Conservation (phyloP, 257 asterid genomes). For the Striga asiatica region DNA sequence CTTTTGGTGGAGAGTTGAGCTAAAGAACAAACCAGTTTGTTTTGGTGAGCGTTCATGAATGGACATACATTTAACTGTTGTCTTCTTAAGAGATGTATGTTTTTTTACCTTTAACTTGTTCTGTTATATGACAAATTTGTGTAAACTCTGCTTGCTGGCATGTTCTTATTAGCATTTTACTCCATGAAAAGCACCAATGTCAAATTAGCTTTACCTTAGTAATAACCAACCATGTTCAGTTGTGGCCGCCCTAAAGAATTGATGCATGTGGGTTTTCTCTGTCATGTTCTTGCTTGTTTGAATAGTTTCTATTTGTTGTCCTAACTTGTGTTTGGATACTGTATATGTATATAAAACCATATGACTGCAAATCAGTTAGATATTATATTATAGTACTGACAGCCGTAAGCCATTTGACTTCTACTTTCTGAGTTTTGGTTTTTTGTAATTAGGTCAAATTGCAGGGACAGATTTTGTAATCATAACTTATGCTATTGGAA, state of each 20-base stretch:
- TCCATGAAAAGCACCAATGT: not conserved
- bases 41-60: constrained; percentile 9
- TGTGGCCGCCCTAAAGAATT: constrained; percentile 4
- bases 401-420: too few species aligned
- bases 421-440: too few species aligned
- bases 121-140: constrained; percentile 11
- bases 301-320: too few species aligned
- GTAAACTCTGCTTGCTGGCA: constrained; percentile 10
- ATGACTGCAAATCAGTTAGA: too few species aligned
- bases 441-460: too few species aligned
- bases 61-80: not conserved
- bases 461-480: too few species aligned
- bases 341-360: too few species aligned
- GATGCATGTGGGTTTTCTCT: not conserved
- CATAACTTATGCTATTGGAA: not conserved
- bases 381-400: too few species aligned
- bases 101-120: not conserved
- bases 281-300: not conserved
- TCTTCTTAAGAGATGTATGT: not conserved
- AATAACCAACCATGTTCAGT: constrained; percentile 1
- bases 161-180: constrained; percentile 2
- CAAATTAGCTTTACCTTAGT: not conserved
- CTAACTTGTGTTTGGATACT: too few species aligned
- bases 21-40: constrained; percentile 2
- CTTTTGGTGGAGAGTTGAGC: constrained; percentile 8